These are phyloP conservation scores for Breviolum minutum DNA, from an alignment of 73 alveolate genomes.

Conservation along the genomic window DNA sequence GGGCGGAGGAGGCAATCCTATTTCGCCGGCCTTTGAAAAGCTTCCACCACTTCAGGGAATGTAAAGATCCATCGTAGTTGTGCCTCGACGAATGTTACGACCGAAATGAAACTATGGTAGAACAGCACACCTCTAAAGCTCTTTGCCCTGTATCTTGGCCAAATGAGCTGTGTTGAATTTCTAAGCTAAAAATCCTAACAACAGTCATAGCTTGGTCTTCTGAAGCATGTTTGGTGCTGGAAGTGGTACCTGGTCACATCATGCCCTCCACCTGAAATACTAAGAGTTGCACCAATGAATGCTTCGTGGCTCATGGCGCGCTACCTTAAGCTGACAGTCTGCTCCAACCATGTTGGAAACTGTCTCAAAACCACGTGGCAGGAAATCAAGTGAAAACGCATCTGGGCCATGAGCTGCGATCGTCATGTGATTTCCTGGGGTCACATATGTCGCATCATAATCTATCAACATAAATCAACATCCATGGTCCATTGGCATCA, in stretches of 20 bases:
- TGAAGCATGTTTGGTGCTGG: too few species aligned
- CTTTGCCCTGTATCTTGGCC: too few species aligned
- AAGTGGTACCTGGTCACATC: not conserved
- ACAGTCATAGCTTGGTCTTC: too few species aligned
- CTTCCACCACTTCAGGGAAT: conserved; percentile 61
- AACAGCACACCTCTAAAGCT: too few species aligned
- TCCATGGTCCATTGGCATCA: not conserved
- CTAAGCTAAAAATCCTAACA: too few species aligned
- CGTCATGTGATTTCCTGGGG: conserved; percentile 17
- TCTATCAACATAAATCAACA: not conserved
- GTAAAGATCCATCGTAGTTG: conserved; percentile 37
- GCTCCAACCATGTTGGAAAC: not conserved
- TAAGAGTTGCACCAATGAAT: conserved; percentile 19
- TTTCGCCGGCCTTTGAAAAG: conserved; percentile 34
- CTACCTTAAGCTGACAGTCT: not conserved
- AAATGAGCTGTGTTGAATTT: too few species aligned
- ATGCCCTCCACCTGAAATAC: not conserved
- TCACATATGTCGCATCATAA: not conserved
- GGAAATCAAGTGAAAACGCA: too few species aligned
- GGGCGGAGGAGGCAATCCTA: too few species aligned
- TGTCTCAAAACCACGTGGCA: not conserved
- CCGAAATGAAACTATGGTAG: too few species aligned
- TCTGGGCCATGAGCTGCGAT: conserved; percentile 5
- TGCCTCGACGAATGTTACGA: conserved; percentile 4
- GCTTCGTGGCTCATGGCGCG: conserved; percentile 86